Evolutionary conservation across 768 basidiomycete species (phyloP), one percentile per base, ranked within the genome.

Genomic region (Hygrophoropsis aurantiaca): DNA sequence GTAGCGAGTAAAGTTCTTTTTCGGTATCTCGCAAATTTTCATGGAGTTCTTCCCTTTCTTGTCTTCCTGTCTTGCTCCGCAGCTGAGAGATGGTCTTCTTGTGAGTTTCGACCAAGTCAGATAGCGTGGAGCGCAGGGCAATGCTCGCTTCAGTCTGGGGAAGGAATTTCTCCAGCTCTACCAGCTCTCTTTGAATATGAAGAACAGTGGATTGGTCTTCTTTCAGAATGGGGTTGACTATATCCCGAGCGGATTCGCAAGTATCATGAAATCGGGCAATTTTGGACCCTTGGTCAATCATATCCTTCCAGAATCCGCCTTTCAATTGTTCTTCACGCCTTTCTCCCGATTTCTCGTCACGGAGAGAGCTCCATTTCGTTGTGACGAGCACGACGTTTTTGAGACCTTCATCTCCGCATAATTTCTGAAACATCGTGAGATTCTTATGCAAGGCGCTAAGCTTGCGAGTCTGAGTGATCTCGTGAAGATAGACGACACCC

Each of bases 381-480:
- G 71, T 74, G n/a, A 65, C 56, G 11, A 74, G 50, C 16, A 62
- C 51, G 4, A 68, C 58, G 18, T 67, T 67, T 27, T 13, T 51
- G 23, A 68, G 42, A 6, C 61, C 56, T 4, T 51, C 18, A 8
- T 57, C 25, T 3, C 72, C 73, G 33, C 73, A 74, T 15, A 74
- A 47, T 19, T 58, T 54, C 18, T 57, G 51, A 47, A 73, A 70
- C 51, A 70, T 47, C 15, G 52, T 50, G 38, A 72, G 61, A 46
- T 68, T 70, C 34, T 54, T 59, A 18, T 38, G 40, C 7, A 50
- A 48, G 11, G 66, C 61, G 13, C 66, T 68, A 10, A 59, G 51
- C 55, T 73, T 57, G 4, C 66, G 62, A 25, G 51, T 68, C 42
- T 70, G 65, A 24, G 66, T 58, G 36, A 73, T 70, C 21, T 61